Base-by-base conservation (phyloP, 2,329 filamentous ascomycete genomes). In the Blastomyces gilchristii region DNA sequence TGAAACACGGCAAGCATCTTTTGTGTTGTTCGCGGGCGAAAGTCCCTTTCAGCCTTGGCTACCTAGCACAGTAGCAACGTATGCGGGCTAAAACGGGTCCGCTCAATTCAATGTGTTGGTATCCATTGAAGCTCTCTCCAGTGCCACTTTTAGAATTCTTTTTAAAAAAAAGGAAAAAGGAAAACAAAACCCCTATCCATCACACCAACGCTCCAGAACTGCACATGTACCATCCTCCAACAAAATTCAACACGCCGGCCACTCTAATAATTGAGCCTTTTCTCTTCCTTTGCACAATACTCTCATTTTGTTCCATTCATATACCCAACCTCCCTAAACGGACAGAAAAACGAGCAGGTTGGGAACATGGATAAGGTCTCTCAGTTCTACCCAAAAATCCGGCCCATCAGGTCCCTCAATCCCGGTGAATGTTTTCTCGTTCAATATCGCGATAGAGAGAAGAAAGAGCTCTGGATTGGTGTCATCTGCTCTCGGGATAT, bases 391-490 rank as follows among this genome's bases (percentile, higher is more conserved):
- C 39, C 41, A 6, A n/a, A 43, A 22, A 43, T 47, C 22, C n/a
- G 22, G 6, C 9, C 58, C 41, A 3, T 22, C 31, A 60, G n/a
- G n/a, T 12, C 22, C 25, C 58, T 60, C 25, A 47, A 18, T 7
- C 5, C 56, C 18, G 58, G 58, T 2, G 58, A 47, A 49, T 50
- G 45, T 25, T 60, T 60, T 34, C 58, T 60, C 16, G 41, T 47
- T 16, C 39, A 60, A n/a, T 60, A 60, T 43, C 54, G 31, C 11
- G 31, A 39, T 14, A 34, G 31, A 4, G n/a, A 16, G 3, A 34
- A 43, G 14, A 39, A 39, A 16, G 25, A 58, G 6, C 39, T 60
- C 22, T 60, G 58, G 58, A 49, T 60, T 22, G 41, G 58, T 12
- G 31, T 49, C 12, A 60, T 60, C 39, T 60, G 58, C 12, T 60